A percentile compares a stretch with the other conserved stretches of the same genome.
These are phyloP conservation scores for Aquilaria yunnanensis DNA, from an alignment of 345 rosid genomes.

Conservation along the genomic window DNA sequence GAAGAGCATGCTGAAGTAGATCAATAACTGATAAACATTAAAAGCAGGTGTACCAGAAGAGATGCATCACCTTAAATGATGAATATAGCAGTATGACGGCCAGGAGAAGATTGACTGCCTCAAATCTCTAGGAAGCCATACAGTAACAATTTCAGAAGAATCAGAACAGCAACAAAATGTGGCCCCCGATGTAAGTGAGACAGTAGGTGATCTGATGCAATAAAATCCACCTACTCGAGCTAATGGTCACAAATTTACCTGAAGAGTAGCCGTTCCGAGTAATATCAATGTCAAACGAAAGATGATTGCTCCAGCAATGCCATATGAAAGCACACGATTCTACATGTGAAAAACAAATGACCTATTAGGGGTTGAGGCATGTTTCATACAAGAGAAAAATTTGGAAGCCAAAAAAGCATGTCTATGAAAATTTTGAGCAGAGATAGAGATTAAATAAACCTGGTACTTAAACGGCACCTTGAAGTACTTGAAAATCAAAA, in stretches of 20 bases:
- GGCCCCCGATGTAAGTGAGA: not conserved
- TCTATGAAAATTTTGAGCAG: conserved; percentile 1
- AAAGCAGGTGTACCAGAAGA: conserved; percentile 9
- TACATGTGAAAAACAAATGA: conserved; percentile 27
- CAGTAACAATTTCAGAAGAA: conserved; percentile 11
- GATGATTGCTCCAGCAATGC: conserved; percentile 84
- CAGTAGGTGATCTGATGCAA: conserved; percentile 1
- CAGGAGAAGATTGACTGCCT: conserved; percentile 72
- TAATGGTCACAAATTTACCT: conserved; percentile 37
- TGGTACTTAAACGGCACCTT: conserved; percentile 86
- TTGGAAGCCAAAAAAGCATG: conserved; percentile 3
- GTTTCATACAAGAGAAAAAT: not conserved
- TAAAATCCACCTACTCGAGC: not conserved
- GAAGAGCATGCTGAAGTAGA: not conserved
- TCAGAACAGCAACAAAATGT: conserved; percentile 4
- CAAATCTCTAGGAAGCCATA: conserved; percentile 56
- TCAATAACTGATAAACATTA: not conserved
- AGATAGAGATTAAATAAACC: conserved; percentile 37
- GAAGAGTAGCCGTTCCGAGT: conserved; percentile 89
- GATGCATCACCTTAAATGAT: conserved; percentile 64
- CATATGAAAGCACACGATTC: conserved; percentile 86
- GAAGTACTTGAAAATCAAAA: conserved; percentile 87
- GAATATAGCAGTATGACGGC: conserved; percentile 82
- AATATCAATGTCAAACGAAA: conserved; percentile 70
- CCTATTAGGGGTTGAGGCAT: conserved; percentile 9